Base-by-base conservation (phyloP, 1,139 yeast genomes). In the Arxiozyma heterogenica region DNA sequence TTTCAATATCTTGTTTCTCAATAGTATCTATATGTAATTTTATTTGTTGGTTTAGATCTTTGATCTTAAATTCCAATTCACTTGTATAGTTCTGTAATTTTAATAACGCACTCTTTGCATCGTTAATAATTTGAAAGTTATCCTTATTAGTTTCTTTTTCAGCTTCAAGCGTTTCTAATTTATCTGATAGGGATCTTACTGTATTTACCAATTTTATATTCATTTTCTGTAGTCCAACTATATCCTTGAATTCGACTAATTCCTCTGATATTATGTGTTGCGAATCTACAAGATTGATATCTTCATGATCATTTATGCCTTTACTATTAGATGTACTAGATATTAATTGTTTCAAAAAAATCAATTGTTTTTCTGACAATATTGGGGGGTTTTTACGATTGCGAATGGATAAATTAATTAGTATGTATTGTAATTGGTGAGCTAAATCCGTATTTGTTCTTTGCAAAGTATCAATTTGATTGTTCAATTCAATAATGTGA, bases 371-470 rank as follows among this genome's bases (percentile, higher is more conserved):
- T 3, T 52, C 41, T 8, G 59, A 51, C 38, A 64, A 52, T 12
- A 49, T 6, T 22, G 25, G 44, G 17, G 44, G 15, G 44, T 49
- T 22, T n/a, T 42, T 22, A 27, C 44, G 42, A 4, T 41, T 12
- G 11, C 38, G 22, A 27, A 44, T 41, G 3, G 49, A 39, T 15
- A 18, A 8, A 18, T 15, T 27, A 22, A 50, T 50, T 52, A 91
- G 74, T 50, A 89, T 75, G 55, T 79, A 80, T 60, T 88, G 88
- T 22, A 93, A 78, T 68, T 93, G 98, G 48, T 84, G 80, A 15
- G 95, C 86, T 49, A 91, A 73, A 64, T 91, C 97, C 44, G 76
- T 73, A 51, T 84, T 79, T 60, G 85, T 81, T 59, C 78, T 81
- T 54, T 75, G 75, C 65, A 82, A 69, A 1, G 42, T 21, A 15